Evolutionary conservation across 1,139 yeast genomes (phyloP).

Genomic region (Blastobotrys aristatus): DNA sequence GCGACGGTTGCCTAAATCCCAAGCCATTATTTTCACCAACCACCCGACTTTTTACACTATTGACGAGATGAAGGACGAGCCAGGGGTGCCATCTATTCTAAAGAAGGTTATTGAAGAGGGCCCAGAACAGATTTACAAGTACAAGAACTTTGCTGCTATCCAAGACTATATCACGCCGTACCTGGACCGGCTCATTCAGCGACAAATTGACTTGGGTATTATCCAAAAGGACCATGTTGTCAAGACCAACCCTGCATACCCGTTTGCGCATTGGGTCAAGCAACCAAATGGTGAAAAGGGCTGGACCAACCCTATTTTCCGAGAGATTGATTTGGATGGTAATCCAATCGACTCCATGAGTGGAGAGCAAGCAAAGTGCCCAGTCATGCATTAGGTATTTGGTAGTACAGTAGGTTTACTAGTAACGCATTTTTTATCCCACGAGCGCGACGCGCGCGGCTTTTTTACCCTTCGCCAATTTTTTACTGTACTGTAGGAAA

Average conservation of each 20-base stretch:
- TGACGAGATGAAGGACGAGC: slow-evolving; percentile 77
- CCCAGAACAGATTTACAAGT: slow-evolving; percentile 58
- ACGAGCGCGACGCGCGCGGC: neutral
- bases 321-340: slow-evolving; percentile 7
- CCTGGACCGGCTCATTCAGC: slow-evolving; percentile 49
- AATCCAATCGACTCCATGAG: slow-evolving; percentile 1
- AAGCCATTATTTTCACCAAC: slow-evolving; percentile 57
- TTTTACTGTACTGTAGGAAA: neutral
- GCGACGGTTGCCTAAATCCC: slow-evolving; percentile 57
- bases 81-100: slow-evolving; percentile 61
- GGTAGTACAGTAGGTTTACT: too few relatives aligned
- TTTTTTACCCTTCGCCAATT: neutral
- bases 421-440: neutral
- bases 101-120: slow-evolving; percentile 61
- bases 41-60: slow-evolving; percentile 67
- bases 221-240: slow-evolving; percentile 54
- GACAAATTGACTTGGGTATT: slow-evolving; percentile 54
- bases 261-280: slow-evolving; percentile 46
- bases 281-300: slow-evolving; percentile 21
- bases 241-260: slow-evolving; percentile 57
- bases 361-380: slow-evolving; percentile 1
- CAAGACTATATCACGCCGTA: slow-evolving; percentile 57
- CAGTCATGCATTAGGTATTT: slow-evolving; percentile 1
- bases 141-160: slow-evolving; percentile 53
- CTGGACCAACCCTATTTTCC: slow-evolving; percentile 25